phyloP scores from a whole-genome alignment of 2,329 filamentous ascomycete species.

The Rutstroemia sp. region DNA sequence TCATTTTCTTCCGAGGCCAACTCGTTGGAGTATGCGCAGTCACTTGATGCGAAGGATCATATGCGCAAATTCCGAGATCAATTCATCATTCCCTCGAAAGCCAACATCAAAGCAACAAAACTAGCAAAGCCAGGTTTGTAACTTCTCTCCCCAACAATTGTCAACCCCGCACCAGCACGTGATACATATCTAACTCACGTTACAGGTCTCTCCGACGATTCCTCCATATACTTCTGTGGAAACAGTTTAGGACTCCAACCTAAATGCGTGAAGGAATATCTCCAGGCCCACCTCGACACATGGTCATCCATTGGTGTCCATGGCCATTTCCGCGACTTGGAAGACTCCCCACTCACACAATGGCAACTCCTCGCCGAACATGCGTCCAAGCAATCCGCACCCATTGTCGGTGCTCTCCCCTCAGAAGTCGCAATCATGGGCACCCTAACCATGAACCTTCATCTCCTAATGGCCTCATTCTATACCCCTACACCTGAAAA shows the following conservation, averaged over 20 bases:
- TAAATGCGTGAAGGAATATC: constrained; percentile 53
- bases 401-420: constrained; percentile 64
- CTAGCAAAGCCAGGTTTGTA: constrained; percentile 9
- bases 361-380: constrained; percentile 78
- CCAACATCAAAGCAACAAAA: constrained; percentile 58
- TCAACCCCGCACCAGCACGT: constrained; percentile 7
- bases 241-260: constrained; percentile 87
- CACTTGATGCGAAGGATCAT: constrained; percentile 54
- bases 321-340: constrained; percentile 68
- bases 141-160: constrained; percentile 7
- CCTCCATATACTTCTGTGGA: constrained; percentile 74
- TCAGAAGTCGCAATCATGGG: constrained; percentile 84
- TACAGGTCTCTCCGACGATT: constrained; percentile 27
- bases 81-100: constrained; percentile 71
- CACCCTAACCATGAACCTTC: constrained; percentile 66
- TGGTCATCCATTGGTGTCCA: constrained; percentile 82
- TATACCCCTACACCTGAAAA: constrained; percentile 53
- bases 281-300: constrained; percentile 68
- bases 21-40: constrained; percentile 38
- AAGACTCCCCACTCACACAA: constrained; percentile 58
- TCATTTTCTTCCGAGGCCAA: constrained; percentile 42
- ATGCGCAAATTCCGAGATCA: constrained; percentile 55
- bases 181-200: not conserved
- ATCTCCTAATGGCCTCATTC: constrained; percentile 63
- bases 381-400: constrained; percentile 61